Evolutionary conservation across 2,329 filamentous ascomycete species (phyloP), one percentile per base, ranked within the genome.

Genomic region (Diaporthe ilicicola): DNA sequence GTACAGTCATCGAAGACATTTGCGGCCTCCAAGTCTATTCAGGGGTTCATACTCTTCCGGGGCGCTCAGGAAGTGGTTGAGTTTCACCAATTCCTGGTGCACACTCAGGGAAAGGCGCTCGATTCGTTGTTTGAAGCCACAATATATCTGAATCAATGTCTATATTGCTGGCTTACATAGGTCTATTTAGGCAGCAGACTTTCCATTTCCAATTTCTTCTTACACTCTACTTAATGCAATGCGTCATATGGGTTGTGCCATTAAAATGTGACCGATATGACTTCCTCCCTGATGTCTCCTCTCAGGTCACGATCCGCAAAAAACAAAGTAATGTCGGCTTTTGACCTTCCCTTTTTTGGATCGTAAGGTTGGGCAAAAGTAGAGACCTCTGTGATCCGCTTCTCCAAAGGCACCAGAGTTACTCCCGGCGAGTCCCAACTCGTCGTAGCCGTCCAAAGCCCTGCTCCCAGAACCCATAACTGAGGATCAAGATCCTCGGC

Each of bases 241-340:
- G 1, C 10, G 10, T 6, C n/a, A 34, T 10, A 17, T 12, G 15
- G 3, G 15, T 4, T 1, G 15, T 24, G 4, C 12, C 29, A 0
- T 70, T 46, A 72, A 64, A 72, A 72, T 3, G 32, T 46, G 19
- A 72, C 59, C 12, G 59, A 61, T 24, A 70, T 42, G 12, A 22
- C 29, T 32, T 66, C 42, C 15, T 24, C 34, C 51, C 53, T 59
- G 19, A 22, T 3, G 19, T 39, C n/a, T n/a, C 42, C 46, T 19
- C 13, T 24, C 12, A 19, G 6, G 10, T 27, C 59, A 15, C 4
- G 4, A 9, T 66, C 67, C 17, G 59, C 56, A 44, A 70, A 72
- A 5, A 29, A 7, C 53, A 72, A 22, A 24, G 55, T 44, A 27
- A 72, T 22, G 2, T 66, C 34, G 15, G 42, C 70, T 37, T 54